phyloP scores from a whole-genome alignment of 2,329 filamentous ascomycete species.

The Xylariaceae sp. region DNA sequence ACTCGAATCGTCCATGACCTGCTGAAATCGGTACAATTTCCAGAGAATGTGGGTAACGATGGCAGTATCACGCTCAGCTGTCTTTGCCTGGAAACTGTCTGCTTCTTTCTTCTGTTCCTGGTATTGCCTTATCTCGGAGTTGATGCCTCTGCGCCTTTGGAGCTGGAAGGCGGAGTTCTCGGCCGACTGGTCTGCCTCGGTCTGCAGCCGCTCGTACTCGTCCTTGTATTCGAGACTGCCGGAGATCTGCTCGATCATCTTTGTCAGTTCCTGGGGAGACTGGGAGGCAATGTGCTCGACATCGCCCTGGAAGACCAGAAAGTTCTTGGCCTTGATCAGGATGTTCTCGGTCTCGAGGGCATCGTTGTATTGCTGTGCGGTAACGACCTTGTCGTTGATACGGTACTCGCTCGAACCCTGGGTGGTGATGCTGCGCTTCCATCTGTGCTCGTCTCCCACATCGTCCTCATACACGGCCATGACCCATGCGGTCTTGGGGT shows the following conservation, averaged over 20 bases:
- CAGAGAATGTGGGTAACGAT: slow-evolving; percentile 92
- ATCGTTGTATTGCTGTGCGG: slow-evolving; percentile 89
- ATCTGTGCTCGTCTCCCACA: slow-evolving; percentile 88
- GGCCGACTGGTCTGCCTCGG: slow-evolving; percentile 78
- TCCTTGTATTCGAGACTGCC: slow-evolving; percentile 92
- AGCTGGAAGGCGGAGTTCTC: slow-evolving; percentile 89
- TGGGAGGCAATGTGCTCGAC: slow-evolving; percentile 96
- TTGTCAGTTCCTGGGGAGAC: slow-evolving; percentile 88
- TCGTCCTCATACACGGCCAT: slow-evolving; percentile 99
- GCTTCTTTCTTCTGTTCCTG: slow-evolving; percentile 95
- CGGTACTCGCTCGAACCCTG: slow-evolving; percentile 90
- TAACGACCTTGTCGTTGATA: slow-evolving; percentile 89
- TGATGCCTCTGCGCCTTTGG: slow-evolving; percentile 86
- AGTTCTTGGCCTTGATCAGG: slow-evolving; percentile 95
- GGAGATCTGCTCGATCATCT: slow-evolving; percentile 95
- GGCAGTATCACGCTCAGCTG: slow-evolving; percentile 84
- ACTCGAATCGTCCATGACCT: slow-evolving; percentile 87
- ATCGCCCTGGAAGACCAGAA: slow-evolving; percentile 96
- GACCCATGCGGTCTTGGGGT: slow-evolving; percentile 95
- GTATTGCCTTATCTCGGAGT: slow-evolving; percentile 96
- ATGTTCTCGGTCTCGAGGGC: slow-evolving; percentile 92
- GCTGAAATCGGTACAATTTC: slow-evolving; percentile 96
- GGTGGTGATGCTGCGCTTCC: slow-evolving; percentile 92
- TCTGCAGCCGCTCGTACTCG: slow-evolving; percentile 89
- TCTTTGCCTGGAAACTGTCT: slow-evolving; percentile 88